These are phyloP conservation scores for Ramalina intermedia DNA, from an alignment of 495 filamentous ascomycete species.

Conservation along the genomic window DNA sequence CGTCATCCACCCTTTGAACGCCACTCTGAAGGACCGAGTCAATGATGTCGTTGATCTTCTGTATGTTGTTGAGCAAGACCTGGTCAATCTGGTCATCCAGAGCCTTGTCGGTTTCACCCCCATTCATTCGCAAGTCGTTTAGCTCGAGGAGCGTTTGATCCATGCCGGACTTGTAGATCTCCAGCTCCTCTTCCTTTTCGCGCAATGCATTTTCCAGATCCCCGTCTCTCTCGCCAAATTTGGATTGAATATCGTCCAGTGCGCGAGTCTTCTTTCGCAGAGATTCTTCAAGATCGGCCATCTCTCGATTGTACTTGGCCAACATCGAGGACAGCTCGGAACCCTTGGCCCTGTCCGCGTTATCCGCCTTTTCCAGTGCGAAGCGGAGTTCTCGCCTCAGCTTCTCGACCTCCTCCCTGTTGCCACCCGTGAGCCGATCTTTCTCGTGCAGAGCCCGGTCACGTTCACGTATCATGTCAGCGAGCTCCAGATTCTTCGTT, in stretches of 20 bases:
- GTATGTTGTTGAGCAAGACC: slow-evolving; percentile 66
- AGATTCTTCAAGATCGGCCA: slow-evolving; percentile 88
- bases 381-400: slow-evolving; percentile 90
- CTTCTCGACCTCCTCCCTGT: slow-evolving; percentile 91
- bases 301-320: slow-evolving; percentile 89
- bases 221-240: slow-evolving; percentile 63
- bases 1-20: slow-evolving; percentile 89
- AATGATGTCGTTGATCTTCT: slow-evolving; percentile 94
- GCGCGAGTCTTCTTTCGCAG: slow-evolving; percentile 76
- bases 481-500: slow-evolving; percentile 94
- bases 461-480: slow-evolving; percentile 95
- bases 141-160: slow-evolving; percentile 85
- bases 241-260: slow-evolving; percentile 68
- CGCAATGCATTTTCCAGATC: slow-evolving; percentile 72
- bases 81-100: slow-evolving; percentile 85
- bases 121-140: slow-evolving; percentile 58
- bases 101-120: slow-evolving; percentile 65
- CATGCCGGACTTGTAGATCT: slow-evolving; percentile 93
- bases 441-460: slow-evolving; percentile 90
- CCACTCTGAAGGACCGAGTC: slow-evolving; percentile 91
- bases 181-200: slow-evolving; percentile 93
- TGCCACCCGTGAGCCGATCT: slow-evolving; percentile 68
- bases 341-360: slow-evolving; percentile 81
- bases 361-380: slow-evolving; percentile 84
- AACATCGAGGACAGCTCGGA: slow-evolving; percentile 88